These are phyloP conservation scores for Phytophthora colocasiae DNA, from an alignment of 352 stramenopile species.

Conservation along the genomic window DNA sequence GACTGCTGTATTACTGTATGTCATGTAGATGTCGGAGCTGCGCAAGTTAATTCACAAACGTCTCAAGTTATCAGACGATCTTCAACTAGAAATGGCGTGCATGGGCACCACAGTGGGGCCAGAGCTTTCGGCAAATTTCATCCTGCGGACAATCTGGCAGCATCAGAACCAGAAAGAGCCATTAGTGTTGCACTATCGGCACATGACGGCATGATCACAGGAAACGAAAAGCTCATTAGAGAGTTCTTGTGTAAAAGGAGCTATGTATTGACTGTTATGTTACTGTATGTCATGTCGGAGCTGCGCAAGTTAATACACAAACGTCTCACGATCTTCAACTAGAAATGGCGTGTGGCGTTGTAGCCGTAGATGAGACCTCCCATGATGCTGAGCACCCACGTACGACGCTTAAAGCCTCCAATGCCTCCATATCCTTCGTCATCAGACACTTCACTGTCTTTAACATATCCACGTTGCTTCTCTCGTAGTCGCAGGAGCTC, in stretches of 20 bases:
- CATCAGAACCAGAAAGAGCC: slow-evolving; percentile 50
- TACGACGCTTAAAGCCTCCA: slow-evolving; percentile 49
- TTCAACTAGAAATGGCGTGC: slow-evolving; percentile 63
- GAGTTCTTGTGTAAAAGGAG: too few species aligned
- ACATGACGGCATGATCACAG: slow-evolving; percentile 23
- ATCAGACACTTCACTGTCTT: slow-evolving; percentile 6
- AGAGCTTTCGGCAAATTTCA: slow-evolving; percentile 72
- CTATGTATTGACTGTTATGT: too few species aligned
- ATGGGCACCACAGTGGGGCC: slow-evolving; percentile 65
- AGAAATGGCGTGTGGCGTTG: slow-evolving; percentile 77
- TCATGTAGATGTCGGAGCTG: slow-evolving; percentile 64
- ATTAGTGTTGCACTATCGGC: slow-evolving; percentile 65
- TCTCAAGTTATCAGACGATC: slow-evolving; percentile 36
- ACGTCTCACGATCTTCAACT: too few species aligned
- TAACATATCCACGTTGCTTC: slow-evolving; percentile 20
- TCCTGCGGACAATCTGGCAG: slow-evolving; percentile 73
- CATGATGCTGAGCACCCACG: slow-evolving; percentile 82
- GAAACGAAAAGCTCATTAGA: neutral
- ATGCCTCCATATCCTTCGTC: slow-evolving; percentile 14
- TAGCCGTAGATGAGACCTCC: slow-evolving; percentile 90
- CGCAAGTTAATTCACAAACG: slow-evolving; percentile 53
- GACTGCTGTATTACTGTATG: neutral
- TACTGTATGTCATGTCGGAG: too few species aligned
- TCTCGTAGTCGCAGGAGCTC: slow-evolving; percentile 69
- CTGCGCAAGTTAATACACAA: too few species aligned